Conservation (phyloP, 192 early-diverging fungal genomes). For the Umbelopsis sp. region DNA sequence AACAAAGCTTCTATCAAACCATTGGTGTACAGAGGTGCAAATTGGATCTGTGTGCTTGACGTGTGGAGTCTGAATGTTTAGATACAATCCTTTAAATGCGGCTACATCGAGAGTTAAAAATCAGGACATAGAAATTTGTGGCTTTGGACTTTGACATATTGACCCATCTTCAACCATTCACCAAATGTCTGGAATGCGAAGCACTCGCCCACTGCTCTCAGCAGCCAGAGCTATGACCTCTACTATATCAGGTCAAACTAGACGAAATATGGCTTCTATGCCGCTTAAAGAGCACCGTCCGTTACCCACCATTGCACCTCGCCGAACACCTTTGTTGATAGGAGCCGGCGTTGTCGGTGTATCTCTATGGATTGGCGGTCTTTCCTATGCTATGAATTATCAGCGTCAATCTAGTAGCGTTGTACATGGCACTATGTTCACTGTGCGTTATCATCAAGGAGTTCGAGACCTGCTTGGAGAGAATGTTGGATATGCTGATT, state of each 20-base stretch:
- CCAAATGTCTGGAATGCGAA: slow-evolving; percentile 4
- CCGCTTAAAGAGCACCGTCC: not conserved
- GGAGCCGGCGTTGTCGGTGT: slow-evolving; percentile 46
- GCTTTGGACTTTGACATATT: not conserved
- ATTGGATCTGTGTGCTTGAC: too few relatives aligned
- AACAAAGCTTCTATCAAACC: too few relatives aligned
- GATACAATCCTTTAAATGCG: too few relatives aligned
- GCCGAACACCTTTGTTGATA: slow-evolving; percentile 23
- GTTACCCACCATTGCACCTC: not conserved
- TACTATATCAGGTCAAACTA: not conserved
- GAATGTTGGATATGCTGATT: slow-evolving; percentile 53
- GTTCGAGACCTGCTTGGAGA: slow-evolving; percentile 54
- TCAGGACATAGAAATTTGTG: not conserved
- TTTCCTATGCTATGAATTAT: slow-evolving; percentile 57
- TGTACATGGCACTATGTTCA: slow-evolving; percentile 62
- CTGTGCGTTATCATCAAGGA: slow-evolving; percentile 53
- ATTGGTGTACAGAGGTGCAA: too few relatives aligned
- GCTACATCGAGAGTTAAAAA: not conserved
- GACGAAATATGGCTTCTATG: not conserved
- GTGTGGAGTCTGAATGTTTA: too few relatives aligned
- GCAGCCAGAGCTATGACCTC: not conserved
- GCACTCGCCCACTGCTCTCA: not conserved
- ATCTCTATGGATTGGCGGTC: slow-evolving; percentile 52
- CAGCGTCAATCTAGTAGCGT: slow-evolving; percentile 57
- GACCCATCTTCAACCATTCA: not conserved